These are phyloP conservation scores for Juglanconis sp. DNA, from an alignment of 2,329 filamentous ascomycete species.

Conservation along the genomic window DNA sequence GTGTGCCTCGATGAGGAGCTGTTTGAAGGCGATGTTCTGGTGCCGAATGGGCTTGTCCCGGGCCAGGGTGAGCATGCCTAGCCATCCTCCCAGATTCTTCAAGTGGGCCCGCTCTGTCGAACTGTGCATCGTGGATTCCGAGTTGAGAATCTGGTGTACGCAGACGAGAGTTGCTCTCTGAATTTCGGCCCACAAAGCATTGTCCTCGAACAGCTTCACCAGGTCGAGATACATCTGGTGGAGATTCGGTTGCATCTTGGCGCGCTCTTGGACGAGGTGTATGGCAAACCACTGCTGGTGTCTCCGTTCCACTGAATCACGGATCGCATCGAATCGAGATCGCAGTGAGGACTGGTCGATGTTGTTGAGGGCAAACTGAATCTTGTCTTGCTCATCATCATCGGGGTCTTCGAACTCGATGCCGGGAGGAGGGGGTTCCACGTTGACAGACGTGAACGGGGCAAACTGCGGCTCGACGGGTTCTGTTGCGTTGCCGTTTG, in stretches of 20 bases:
- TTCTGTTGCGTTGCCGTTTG: slow-evolving; percentile 63
- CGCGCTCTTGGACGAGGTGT: slow-evolving; percentile 91
- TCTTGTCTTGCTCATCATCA: slow-evolving; percentile 83
- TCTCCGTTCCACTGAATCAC: slow-evolving; percentile 71
- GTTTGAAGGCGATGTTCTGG: slow-evolving; percentile 95
- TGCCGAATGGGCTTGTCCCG: slow-evolving; percentile 94
- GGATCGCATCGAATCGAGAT: slow-evolving; percentile 78
- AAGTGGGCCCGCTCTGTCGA: slow-evolving; percentile 81
- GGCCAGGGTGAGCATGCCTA: slow-evolving; percentile 88
- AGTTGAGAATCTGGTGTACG: slow-evolving; percentile 82
- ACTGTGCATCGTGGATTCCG: slow-evolving; percentile 80
- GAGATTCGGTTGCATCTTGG: slow-evolving; percentile 96
- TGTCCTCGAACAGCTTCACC: slow-evolving; percentile 77
- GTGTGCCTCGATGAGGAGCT: slow-evolving; percentile 87
- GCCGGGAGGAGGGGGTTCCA: slow-evolving; percentile 64
- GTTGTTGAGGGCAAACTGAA: slow-evolving; percentile 95
- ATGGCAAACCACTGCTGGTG: slow-evolving; percentile 96
- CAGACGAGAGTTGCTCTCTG: slow-evolving; percentile 88
- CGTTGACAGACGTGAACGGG: slow-evolving; percentile 74
- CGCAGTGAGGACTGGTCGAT: slow-evolving; percentile 86
- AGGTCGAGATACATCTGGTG: slow-evolving; percentile 90
- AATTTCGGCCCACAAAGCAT: slow-evolving; percentile 80
- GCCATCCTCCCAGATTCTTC: slow-evolving; percentile 91
- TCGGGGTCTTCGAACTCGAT: slow-evolving; percentile 76
- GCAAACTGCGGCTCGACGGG: slow-evolving; percentile 58